Evolutionary conservation across 164 flowering plant genomes (phyloP), one percentile per base, ranked within the genome.

Genomic region (Tinospora cordifolia): DNA sequence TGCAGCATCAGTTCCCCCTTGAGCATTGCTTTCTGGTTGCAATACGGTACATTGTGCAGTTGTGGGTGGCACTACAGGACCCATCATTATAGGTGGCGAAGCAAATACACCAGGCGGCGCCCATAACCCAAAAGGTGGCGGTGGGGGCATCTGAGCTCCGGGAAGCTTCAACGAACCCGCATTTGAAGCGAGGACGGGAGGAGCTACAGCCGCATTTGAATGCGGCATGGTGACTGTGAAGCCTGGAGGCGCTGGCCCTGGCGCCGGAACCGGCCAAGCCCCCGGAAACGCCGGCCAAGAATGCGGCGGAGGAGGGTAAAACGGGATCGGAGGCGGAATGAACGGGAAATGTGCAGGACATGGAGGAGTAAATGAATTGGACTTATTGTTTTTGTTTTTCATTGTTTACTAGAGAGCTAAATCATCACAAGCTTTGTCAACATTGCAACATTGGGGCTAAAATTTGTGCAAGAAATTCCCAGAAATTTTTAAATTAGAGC

Each of bases 221-320:
- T 36, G 54, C 9, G 71, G 71, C 64, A 69, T n/a, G 41, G 71
- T 17, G 8, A 57, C 27, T 9, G 63, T n/a, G 46, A 54, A 68
- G 27, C 71, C 71, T 14, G 63, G 13, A 25, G 71, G 71, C 34
- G 71, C 65, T 51, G 64, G 22, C 24, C 19, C 59, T 3, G 38
- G 67, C 5, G 67, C 34, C 14, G 38, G 65, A 58, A 58, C 65
- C 1, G 71, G 30, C 71, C 71, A 69, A 58, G 65, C 64, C 38
- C 71, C 64, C 8, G 71, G 64, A 15, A 69, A 69, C 3, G 34
- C 64, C 24, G 71, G 25, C 71, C 71, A 69, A 24, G 62, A 30
- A 24, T 34, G 64, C 22, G 63, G 70, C 22, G 67, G 67, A 13
- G 67, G 67, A 8, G 67, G 67, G 59, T 67, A 67, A 40, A 57